Evolutionary conservation across 1,284 basidiomycete genomes (phyloP), one percentile per base, ranked within the genome.

Genomic region (Blastosporella zonata): DNA sequence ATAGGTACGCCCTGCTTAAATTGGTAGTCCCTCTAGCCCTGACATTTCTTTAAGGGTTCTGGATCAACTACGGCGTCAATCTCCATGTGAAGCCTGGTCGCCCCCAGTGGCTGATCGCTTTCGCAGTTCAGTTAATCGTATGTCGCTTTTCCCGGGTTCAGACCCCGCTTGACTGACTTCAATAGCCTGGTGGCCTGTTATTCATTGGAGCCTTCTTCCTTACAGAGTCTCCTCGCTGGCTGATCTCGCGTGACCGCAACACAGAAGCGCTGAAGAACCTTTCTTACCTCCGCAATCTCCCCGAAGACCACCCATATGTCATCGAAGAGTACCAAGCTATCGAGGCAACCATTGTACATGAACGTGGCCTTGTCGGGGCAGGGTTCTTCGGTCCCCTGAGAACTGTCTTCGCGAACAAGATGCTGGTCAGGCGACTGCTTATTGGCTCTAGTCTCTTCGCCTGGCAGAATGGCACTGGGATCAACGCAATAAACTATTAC

Each of bases 221-320:
- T 17, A 63, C 65, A 29, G 77, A 80, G 53, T 75, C 75, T 0
- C 78, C 79, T 0, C 64, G 74, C 2, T 77, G 74, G 70, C 68
- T 80, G 9, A 62, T 77, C 41, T 66, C 70, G 4, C 66, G 68
- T n/a, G 71, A 71, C 12, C 64, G 66, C 3, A 64, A 67, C 38
- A 62, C 63, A 6, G 55, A 69, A 28, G 71, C 72, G 1, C 61
- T 72, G 15, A 57, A 56, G 25, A 74, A 71, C 50, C 68, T 78
- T 22, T 62, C 62, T 10, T 66, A 62, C 23, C 59, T 77, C 21
- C 68, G 75, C 3, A 55, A 67, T 43, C 66, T 77, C 2, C 67
- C 70, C 13, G 52, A 47, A 1, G 64, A 70, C 38, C 62, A 68
- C 31, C 61, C 63, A 4, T 74, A 73, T 50, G 58, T 75, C 25